Conservation (phyloP, 1,284 basidiomycete genomes). For the Cutaneotrichosporon daszewskae region DNA sequence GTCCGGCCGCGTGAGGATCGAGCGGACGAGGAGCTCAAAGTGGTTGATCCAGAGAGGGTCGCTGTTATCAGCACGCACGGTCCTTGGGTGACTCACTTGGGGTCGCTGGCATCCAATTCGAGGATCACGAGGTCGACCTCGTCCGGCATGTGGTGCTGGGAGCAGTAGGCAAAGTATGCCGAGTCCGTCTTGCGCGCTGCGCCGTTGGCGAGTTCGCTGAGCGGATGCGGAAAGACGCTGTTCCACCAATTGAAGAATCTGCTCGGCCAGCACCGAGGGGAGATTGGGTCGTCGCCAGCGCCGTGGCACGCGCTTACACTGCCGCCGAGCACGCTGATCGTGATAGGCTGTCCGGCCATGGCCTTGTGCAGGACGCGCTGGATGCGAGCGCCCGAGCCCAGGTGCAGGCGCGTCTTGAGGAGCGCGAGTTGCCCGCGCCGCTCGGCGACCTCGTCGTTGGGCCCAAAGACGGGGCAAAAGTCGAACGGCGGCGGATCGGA, state of each 20-base stretch:
- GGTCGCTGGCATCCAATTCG: slow-evolving; percentile 84
- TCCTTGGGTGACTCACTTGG: no score
- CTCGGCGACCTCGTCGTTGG: slow-evolving; percentile 66
- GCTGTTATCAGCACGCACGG: no score
- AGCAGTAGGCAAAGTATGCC: slow-evolving; percentile 89
- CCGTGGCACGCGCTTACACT: slow-evolving; percentile 91
- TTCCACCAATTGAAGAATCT: slow-evolving; percentile 95
- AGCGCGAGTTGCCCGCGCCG: slow-evolving; percentile 71
- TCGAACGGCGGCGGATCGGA: slow-evolving; percentile 68
- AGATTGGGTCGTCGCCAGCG: slow-evolving; percentile 82
- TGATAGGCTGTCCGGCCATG: slow-evolving; percentile 76
- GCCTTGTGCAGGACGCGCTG: slow-evolving; percentile 79
- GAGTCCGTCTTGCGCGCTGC: slow-evolving; percentile 83
- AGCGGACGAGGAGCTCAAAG: slow-evolving; percentile 85
- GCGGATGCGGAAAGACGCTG: slow-evolving; percentile 85
- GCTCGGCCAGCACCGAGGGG: slow-evolving; percentile 79
- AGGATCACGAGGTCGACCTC: slow-evolving; percentile 85
- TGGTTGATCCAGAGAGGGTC: slow-evolving; percentile 66
- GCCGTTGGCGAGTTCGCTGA: slow-evolving; percentile 91
- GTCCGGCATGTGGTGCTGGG: slow-evolving; percentile 82
- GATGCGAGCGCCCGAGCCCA: slow-evolving; percentile 73
- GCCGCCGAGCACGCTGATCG: slow-evolving; percentile 83
- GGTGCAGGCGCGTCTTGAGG: slow-evolving; percentile 69
- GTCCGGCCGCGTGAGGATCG: slow-evolving; percentile 77
- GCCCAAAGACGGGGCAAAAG: slow-evolving; percentile 83